A percentile compares a stretch with the other conserved stretches of the same genome.
These are phyloP conservation scores for Forsythia suspensa DNA, from an alignment of 257 asterid species.

Conservation along the genomic window DNA sequence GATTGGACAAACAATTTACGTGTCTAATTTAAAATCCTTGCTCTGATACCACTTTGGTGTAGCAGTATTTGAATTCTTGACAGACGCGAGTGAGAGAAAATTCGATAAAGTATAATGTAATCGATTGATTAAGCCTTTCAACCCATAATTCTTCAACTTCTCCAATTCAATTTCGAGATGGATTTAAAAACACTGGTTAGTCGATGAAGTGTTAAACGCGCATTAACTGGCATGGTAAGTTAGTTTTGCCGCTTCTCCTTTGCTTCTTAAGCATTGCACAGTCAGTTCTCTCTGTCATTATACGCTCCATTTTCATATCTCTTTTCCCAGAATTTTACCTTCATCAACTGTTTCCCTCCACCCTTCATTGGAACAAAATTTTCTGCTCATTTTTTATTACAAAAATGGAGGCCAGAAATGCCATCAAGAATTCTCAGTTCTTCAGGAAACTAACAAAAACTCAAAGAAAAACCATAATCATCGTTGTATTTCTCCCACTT, in stretches of 20 bases:
- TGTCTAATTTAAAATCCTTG: background rate
- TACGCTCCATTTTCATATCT: background rate
- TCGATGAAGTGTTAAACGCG: background rate
- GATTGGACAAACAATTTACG: background rate
- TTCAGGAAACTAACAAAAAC: conserved; percentile 30
- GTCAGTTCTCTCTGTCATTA: background rate
- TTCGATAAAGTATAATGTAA: no score
- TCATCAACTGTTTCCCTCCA: background rate
- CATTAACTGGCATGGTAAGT: background rate
- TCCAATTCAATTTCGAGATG: background rate
- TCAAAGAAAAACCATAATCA: conserved; percentile 17
- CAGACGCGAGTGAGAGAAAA: background rate
- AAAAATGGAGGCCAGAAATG: conserved; percentile 27
- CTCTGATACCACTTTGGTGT: background rate
- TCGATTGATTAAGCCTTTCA: background rate
- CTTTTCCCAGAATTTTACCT: background rate
- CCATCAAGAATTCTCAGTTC: conserved; percentile 20
- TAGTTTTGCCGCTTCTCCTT: background rate
- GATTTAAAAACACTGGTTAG: background rate
- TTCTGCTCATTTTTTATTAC: background rate
- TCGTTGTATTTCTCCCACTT: conserved; percentile 27
- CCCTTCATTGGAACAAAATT: background rate
- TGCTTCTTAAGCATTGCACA: background rate
- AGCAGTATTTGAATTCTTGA: background rate
- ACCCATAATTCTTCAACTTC: background rate